Conservation (phyloP, 345 rosid genomes). For the Pistacia integerrima region DNA sequence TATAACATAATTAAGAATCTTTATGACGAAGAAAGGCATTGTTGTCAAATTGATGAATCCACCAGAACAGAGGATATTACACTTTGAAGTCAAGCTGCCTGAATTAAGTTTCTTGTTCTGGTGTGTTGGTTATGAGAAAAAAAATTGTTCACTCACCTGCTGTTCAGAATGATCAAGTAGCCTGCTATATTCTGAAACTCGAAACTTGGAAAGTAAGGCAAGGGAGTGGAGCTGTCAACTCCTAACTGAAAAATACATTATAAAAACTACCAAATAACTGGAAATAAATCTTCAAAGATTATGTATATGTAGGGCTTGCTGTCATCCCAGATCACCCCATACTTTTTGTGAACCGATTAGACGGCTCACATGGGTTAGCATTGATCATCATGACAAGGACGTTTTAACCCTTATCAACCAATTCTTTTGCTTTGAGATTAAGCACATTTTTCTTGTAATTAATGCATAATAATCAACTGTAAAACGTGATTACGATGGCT, state of each 20-base stretch:
- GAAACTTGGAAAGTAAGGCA: conserved; percentile 23
- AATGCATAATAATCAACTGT: neutral
- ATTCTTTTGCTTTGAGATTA: conserved; percentile 20
- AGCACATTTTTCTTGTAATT: conserved; percentile 8
- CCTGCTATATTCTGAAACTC: conserved; percentile 15
- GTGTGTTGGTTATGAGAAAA: conserved; percentile 4
- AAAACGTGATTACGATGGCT: neutral
- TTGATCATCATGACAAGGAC: conserved; percentile 17
- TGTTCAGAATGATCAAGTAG: neutral
- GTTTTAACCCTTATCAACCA: conserved; percentile 22
- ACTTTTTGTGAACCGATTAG: no score
- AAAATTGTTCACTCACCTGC: neutral
- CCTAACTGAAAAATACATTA: neutral
- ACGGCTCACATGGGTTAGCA: no score
- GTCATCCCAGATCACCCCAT: no score
- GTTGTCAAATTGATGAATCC: neutral
- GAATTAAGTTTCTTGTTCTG: neutral
- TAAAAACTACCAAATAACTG: neutral
- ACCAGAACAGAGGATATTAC: neutral
- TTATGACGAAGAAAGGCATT: neutral
- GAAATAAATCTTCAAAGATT: neutral
- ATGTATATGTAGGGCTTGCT: neutral
- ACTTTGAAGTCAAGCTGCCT: conserved; percentile 11
- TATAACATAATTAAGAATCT: neutral
- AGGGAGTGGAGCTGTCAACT: conserved; percentile 18